phyloP scores from a whole-genome alignment of 2,329 filamentous ascomycete genomes.

The Penicillium psychrosexuale region DNA sequence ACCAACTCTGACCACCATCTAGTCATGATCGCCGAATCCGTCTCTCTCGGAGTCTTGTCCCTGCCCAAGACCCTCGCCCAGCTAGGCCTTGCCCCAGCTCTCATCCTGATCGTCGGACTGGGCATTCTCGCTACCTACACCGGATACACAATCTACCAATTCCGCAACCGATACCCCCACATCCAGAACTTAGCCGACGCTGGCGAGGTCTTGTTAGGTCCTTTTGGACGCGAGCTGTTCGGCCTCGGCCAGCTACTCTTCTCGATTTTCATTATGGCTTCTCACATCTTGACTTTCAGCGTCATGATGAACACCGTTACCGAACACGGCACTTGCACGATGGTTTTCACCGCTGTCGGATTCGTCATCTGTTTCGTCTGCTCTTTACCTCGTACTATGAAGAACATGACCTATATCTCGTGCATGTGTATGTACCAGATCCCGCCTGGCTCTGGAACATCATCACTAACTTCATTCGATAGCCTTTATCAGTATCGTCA shows the following conservation, averaged over 20 bases:
- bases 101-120: conserved; percentile 54
- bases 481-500: conserved; percentile 62
- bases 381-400: conserved; percentile 61
- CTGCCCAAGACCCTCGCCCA: conserved; percentile 19
- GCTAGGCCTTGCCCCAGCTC: conserved; percentile 33
- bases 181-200: conserved; percentile 67
- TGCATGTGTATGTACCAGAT: conserved; percentile 47
- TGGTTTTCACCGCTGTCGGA: conserved; percentile 60
- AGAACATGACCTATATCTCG: conserved; percentile 60
- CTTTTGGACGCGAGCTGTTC: conserved; percentile 60
- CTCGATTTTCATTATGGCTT: conserved; percentile 66
- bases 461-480: not conserved
- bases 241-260: conserved; percentile 62
- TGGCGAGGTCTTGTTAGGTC: conserved; percentile 60
- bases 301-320: conserved; percentile 66
- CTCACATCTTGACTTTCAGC: conserved; percentile 67
- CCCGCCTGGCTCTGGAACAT: too few relatives aligned
- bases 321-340: conserved; percentile 59
- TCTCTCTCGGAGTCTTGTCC: conserved; percentile 22
- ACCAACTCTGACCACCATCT: not conserved
- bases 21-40: conserved; percentile 26
- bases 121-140: conserved; percentile 58
- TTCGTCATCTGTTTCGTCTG: conserved; percentile 57
- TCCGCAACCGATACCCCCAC: conserved; percentile 56
- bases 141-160: conserved; percentile 58